A percentile compares a stretch with the other conserved stretches of the same genome.
These are phyloP conservation scores for Hygrophorus russula DNA, from an alignment of 768 basidiomycete genomes.

Conservation along the genomic window DNA sequence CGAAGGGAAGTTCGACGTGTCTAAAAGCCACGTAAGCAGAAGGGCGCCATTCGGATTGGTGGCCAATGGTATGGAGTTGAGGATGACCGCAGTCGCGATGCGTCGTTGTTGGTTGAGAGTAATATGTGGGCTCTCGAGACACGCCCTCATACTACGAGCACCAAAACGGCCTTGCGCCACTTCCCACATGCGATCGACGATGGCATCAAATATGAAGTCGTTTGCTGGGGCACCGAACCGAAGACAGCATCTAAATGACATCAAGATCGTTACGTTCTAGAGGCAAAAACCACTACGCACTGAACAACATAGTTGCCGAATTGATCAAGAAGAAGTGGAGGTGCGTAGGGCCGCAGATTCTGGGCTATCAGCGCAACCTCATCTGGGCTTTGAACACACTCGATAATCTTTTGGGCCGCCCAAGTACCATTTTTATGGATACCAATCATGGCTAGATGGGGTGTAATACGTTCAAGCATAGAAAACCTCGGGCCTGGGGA, in stretches of 20 bases:
- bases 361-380: slow-evolving; percentile 79
- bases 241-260: slow-evolving; percentile 61
- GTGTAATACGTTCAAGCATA: slow-evolving; percentile 90
- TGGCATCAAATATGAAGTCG: slow-evolving; percentile 96
- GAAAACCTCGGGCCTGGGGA: slow-evolving; percentile 66
- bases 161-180: slow-evolving; percentile 96
- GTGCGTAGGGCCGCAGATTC: slow-evolving; percentile 83
- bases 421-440: slow-evolving; percentile 99
- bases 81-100: slow-evolving; percentile 85
- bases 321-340: slow-evolving; percentile 88
- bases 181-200: slow-evolving; percentile 98
- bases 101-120: slow-evolving; percentile 88
- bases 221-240: slow-evolving; percentile 84
- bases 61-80: slow-evolving; percentile 95
- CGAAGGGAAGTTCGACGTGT: slow-evolving; percentile 91
- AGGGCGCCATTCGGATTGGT: slow-evolving; percentile 97
- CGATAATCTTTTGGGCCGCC: slow-evolving; percentile 99
- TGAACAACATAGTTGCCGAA: slow-evolving; percentile 92
- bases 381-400: slow-evolving; percentile 81
- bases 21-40: slow-evolving; percentile 91
- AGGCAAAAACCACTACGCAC: slow-evolving; percentile 32
- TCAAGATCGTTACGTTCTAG: not conserved
- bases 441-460: slow-evolving; percentile 93
- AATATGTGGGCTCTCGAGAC: slow-evolving; percentile 84
- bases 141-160: slow-evolving; percentile 95